Conservation (phyloP, 495 filamentous ascomycete species). For the Penicillium maclennaniae region DNA sequence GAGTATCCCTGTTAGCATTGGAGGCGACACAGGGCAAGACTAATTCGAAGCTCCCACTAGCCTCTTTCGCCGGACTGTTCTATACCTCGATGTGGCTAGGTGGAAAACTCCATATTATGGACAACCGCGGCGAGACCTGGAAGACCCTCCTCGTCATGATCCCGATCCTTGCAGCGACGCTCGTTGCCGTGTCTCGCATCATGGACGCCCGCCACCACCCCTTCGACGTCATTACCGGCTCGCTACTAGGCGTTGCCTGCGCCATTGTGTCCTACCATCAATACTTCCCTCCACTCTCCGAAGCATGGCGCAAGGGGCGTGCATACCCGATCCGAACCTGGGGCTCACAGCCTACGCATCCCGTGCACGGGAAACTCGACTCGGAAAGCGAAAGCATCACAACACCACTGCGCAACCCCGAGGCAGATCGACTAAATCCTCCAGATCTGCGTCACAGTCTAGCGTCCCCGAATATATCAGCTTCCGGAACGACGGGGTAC, state of each 20-base stretch:
- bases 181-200: conserved; percentile 54
- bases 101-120: conserved; percentile 54
- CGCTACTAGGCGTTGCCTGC: conserved; percentile 54
- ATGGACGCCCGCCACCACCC: conserved; percentile 86
- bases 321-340: conserved; percentile 60
- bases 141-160: conserved; percentile 66
- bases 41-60: conserved; percentile 19
- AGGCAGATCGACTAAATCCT: conserved; percentile 28
- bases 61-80: conserved; percentile 73
- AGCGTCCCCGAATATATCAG: conserved; percentile 6
- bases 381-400: conserved; percentile 23
- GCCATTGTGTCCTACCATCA: conserved; percentile 51
- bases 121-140: conserved; percentile 72
- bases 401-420: conserved; percentile 31
- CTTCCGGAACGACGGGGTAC: conserved; percentile 2
- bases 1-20: conserved; percentile 9
- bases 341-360: conserved; percentile 41
- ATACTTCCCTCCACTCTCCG: conserved; percentile 54
- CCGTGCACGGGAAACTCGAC: conserved; percentile 11
- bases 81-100: conserved; percentile 65
- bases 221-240: conserved; percentile 83
- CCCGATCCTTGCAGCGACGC: conserved; percentile 50
- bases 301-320: conserved; percentile 57
- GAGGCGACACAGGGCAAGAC: background rate
- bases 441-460: background rate